Evolutionary conservation across 2,329 filamentous ascomycete genomes (phyloP), one percentile per base, ranked within the genome.

Genomic region (Verticillium nonalfalfae): DNA sequence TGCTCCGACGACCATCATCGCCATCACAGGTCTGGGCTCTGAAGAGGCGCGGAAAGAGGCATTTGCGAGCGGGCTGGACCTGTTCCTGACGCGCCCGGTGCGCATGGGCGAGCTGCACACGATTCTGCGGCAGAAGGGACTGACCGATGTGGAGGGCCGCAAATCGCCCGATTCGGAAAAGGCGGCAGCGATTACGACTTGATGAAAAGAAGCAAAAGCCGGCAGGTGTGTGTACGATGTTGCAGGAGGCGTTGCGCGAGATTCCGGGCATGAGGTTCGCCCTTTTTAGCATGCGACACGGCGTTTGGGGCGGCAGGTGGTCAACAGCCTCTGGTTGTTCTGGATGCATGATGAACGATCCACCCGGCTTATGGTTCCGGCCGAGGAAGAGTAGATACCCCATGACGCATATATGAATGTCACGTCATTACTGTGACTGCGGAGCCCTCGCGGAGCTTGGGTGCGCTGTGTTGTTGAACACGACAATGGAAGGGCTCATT

Each of bases 31-130:
- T 0, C 68, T 79, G 6, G 78, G 76, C 0, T 77, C 75, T 59
- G 69, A 73, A 0, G 72, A 73, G 39, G 77, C 76, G 1, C 73
- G 78, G 59, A 74, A 78, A 63, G 78, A 81, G 61, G 78, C 78
- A 0, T 78, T 78, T 60, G 75, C 72, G 11, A 75, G 72, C 60
- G 79, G 79, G 1, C 73, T 80, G 52, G 78, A 81, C 65, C 63
- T 79, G 1, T 80, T 79, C 63, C 64, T 81, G 52, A 78, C 78
- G 62, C 80, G 80, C 65, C 79, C 79, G 2, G 76, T 81, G 7
- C 66, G 73, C 13, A 64, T 76, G 26, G 69, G 68, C 1, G 72
- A 77, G 57, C 65, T 78, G 31, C 59, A 63, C 33, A 59, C 59
- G 33, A 66, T 66, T 11, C 21, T 66, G 21, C 61, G 59, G n/a